phyloP scores from a whole-genome alignment of 1,284 basidiomycete genomes.

The Ustilago hordei region DNA sequence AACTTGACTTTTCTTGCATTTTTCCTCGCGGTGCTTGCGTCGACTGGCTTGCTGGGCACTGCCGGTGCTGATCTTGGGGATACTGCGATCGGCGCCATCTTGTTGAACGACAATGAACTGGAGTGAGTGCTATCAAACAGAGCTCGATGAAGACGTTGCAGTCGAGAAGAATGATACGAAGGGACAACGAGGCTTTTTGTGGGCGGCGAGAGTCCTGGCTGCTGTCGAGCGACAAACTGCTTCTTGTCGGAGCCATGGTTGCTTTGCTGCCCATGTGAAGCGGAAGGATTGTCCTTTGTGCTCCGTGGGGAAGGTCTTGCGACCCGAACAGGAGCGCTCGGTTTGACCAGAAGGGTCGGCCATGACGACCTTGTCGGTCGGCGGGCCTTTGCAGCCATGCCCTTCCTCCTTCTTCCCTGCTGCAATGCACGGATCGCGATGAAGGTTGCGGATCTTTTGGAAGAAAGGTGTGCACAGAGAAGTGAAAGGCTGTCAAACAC shows the following conservation, averaged over 20 bases:
- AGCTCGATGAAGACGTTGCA: conserved; percentile 27
- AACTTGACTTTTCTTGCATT: conserved; percentile 30
- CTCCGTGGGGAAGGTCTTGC: background rate
- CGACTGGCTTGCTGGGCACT: conserved; percentile 11
- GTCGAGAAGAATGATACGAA: conserved; percentile 27
- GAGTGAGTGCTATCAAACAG: background rate
- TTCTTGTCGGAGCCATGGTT: background rate
- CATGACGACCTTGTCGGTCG: conserved; percentile 42
- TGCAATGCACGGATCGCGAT: background rate
- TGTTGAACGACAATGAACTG: conserved; percentile 3
- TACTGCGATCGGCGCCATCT: conserved; percentile 44
- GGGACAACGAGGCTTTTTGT: conserved; percentile 34
- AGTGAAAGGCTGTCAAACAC: conserved; percentile 31
- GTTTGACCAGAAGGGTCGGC: conserved; percentile 40
- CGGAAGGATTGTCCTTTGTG: background rate
- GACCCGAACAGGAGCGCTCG: background rate
- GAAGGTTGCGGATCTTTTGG: background rate
- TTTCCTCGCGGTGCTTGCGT: background rate
- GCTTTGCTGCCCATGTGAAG: background rate
- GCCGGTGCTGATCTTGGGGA: conserved; percentile 39
- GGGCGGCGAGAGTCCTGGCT: background rate
- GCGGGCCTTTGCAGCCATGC: conserved; percentile 19
- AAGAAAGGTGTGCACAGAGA: background rate
- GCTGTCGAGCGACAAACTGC: conserved; percentile 18
- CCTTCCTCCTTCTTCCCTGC: background rate